Evolutionary conservation across 2,329 filamentous ascomycete genomes (phyloP).

Genomic region (Fusarium circinatum): DNA sequence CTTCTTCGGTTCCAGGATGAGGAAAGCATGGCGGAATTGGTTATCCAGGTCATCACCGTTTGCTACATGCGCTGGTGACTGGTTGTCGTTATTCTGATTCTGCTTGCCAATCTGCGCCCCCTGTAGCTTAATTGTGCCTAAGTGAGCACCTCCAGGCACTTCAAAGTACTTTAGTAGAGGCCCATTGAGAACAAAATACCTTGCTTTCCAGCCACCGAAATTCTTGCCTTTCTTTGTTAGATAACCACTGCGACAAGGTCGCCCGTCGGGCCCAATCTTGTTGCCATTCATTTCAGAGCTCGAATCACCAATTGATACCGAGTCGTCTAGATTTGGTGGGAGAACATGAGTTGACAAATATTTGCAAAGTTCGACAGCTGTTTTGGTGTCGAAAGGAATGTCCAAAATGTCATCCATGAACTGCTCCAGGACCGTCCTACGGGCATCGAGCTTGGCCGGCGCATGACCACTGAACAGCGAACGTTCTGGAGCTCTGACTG

Average conservation of each 20-base stretch:
- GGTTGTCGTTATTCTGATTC: conserved; percentile 61
- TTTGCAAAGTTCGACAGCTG: conserved; percentile 83
- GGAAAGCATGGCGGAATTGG: conserved; percentile 95
- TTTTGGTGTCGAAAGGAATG: conserved; percentile 79
- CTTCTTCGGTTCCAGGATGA: conserved; percentile 94
- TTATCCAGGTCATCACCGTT: conserved; percentile 83
- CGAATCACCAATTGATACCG: conserved; percentile 44
- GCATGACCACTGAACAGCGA: conserved; percentile 91
- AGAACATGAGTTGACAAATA: conserved; percentile 80
- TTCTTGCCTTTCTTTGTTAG: conserved; percentile 98
- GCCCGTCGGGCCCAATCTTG: conserved; percentile 67
- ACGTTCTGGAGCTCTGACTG: conserved; percentile 82
- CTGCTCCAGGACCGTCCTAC: conserved; percentile 80
- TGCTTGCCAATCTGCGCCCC: conserved; percentile 96
- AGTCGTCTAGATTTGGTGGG: conserved; percentile 70
- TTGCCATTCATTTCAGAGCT: conserved; percentile 45
- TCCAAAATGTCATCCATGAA: conserved; percentile 90
- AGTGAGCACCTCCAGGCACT: conserved; percentile 85
- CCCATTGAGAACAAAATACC: conserved; percentile 70
- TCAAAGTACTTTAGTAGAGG: conserved; percentile 89
- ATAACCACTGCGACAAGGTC: conserved; percentile 85
- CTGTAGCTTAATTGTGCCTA: conserved; percentile 92
- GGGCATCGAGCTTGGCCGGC: conserved; percentile 90
- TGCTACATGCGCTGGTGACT: conserved; percentile 66
- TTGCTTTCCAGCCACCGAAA: conserved; percentile 97